Evolutionary conservation across 495 filamentous ascomycete genomes (phyloP), one percentile per base, ranked within the genome.

Genomic region (Penicillium cosmopolitanum): DNA sequence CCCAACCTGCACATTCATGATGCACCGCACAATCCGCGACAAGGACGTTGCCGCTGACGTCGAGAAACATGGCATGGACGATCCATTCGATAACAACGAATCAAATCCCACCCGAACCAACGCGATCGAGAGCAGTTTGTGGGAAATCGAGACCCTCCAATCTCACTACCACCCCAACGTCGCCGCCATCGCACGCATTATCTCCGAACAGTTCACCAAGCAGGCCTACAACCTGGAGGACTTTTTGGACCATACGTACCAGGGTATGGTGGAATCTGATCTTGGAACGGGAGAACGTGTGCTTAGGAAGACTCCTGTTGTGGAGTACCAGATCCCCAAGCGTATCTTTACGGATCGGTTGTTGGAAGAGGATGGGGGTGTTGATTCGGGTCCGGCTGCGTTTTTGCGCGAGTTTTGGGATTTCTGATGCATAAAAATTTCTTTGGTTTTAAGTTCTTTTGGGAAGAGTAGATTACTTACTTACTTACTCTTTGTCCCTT

Each of bases 121-220:
- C 52, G 96, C 96, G 11, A 88, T 98, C 51, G 93, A 97, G 55
- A 96, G 92, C 72, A 91, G 89, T 73, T 73, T 98, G 12, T 99
- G 96, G 96, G 96, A 99, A 73, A 83, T 98, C 36, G 88, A 93
- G 56, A 89, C 88, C 53, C 78, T 97, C 50, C 91, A 95, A 74
- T 86, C 85, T 4, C 96, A 99, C 76, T 98, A 95, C 75, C 96
- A 99, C 71, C 96, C 96, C 36, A 98, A 97, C 69, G 93, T 99
- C 36, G 93, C 94, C 2, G 93, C 93, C 5, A 87, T 98, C 57
- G 90, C 92, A 25, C 93, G 90, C 73, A 96, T 99, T 57, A 87
- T 99, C 57, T 90, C 90, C 23, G 92, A 99, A 79, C 95, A 97
- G 74, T 99, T 98, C 73, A 98, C 93, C 4, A 99, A 98, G 79